Percentiles rank a stretch among this genome's conserved stretches.
phyloP scores from a whole-genome alignment of 176 grass and related monocot species.

The Olyra latifolia region DNA sequence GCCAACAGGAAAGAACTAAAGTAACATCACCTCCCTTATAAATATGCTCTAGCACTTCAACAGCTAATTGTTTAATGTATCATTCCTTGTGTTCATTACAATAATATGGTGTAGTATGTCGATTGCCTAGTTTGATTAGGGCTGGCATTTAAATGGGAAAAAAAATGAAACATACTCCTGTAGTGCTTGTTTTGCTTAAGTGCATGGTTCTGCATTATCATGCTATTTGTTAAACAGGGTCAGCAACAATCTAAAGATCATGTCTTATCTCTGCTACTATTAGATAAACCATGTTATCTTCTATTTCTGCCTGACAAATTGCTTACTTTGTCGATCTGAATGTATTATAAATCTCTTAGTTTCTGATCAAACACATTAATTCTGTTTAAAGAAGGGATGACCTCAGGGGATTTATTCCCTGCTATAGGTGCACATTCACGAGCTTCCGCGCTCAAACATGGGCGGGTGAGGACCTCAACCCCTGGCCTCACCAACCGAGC shows the following conservation, averaged over 20 bases:
- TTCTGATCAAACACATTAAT: neutral
- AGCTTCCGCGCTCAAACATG: too few relatives aligned
- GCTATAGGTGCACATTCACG: too few relatives aligned
- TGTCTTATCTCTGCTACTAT: neutral
- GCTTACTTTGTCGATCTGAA: neutral
- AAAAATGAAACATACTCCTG: neutral
- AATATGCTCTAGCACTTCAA: neutral
- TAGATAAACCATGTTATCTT: neutral
- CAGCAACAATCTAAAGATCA: neutral
- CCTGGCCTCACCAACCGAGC: too few relatives aligned
- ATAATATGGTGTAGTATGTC: neutral
- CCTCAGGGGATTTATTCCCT: too few relatives aligned
- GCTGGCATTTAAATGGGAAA: neutral
- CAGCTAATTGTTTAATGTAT: neutral
- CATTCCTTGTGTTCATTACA: neutral
- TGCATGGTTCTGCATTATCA: neutral
- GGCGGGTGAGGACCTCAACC: too few relatives aligned
- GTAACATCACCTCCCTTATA: neutral
- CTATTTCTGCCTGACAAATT: neutral
- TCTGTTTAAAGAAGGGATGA: neutral
- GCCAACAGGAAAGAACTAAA: neutral
- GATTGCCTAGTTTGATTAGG: neutral
- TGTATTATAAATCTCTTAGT: neutral
- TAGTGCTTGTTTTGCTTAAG: neutral
- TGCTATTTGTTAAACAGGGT: neutral